Conservation (phyloP, 2,329 filamentous ascomycete genomes). For the Xylaria sp. region DNA sequence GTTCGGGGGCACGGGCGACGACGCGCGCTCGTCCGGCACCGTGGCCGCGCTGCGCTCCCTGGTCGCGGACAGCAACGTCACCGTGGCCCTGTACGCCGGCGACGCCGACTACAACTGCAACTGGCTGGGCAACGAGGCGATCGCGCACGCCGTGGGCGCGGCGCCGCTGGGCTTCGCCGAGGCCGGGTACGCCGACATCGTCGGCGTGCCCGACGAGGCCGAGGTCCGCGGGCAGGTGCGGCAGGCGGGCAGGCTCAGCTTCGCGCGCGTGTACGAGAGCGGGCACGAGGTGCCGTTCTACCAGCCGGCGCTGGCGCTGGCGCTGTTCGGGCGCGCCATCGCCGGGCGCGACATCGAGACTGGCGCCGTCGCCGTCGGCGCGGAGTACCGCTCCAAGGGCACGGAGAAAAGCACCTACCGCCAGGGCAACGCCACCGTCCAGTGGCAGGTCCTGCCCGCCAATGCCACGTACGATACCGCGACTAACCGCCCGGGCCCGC, state of each 20-base stretch:
- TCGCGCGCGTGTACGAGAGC: constrained; percentile 49
- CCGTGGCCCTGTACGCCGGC: constrained; percentile 36
- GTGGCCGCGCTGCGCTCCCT: constrained; percentile 31
- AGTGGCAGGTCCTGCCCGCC: constrained; percentile 36
- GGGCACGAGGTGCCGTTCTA: constrained; percentile 55
- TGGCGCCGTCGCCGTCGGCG: constrained; percentile 35
- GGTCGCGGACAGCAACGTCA: constrained; percentile 25
- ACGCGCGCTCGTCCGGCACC: constrained; percentile 33
- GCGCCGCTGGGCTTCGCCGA: constrained; percentile 42
- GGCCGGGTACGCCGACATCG: constrained; percentile 54
- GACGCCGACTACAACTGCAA: constrained; percentile 41
- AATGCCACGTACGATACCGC: constrained; percentile 39
- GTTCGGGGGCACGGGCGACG: constrained; percentile 62
- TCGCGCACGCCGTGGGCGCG: constrained; percentile 41
- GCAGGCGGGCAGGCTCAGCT: constrained; percentile 53
- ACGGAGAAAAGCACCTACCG: constrained; percentile 47
- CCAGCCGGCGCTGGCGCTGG: constrained; percentile 52
- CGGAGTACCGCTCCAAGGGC: constrained; percentile 43
- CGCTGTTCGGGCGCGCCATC: constrained; percentile 53
- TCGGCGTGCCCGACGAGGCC: constrained; percentile 38
- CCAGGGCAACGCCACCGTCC: constrained; percentile 43
- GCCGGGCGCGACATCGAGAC: constrained; percentile 53
- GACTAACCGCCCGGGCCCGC: constrained; percentile 34
- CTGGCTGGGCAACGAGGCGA: constrained; percentile 36
- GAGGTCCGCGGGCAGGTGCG: constrained; percentile 56